phyloP scores from a whole-genome alignment of 805 yeast genomes.

The Saturnispora hagleri region DNA sequence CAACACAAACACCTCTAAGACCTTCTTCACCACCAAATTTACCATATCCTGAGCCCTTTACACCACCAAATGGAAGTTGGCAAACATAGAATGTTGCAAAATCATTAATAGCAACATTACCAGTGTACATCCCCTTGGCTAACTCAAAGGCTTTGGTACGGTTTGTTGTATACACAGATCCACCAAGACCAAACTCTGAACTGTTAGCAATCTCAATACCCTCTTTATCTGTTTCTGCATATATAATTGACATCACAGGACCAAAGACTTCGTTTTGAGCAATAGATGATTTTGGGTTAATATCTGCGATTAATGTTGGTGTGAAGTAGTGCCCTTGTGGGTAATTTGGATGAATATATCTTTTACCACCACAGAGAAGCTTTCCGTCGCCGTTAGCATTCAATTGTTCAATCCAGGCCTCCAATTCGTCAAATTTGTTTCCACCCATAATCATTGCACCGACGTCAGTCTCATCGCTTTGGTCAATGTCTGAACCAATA shows the following conservation, averaged over 20 bases:
- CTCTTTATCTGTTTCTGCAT: constrained; percentile 54
- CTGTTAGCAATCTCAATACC: constrained; percentile 74
- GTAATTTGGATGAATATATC: constrained; percentile 78
- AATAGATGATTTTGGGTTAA: constrained; percentile 64
- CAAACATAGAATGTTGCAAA: constrained; percentile 95
- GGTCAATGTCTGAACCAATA: constrained; percentile 88
- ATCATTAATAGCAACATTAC: constrained; percentile 95
- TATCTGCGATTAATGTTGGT: constrained; percentile 84
- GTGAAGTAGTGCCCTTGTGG: constrained; percentile 92
- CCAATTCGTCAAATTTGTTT: constrained; percentile 60
- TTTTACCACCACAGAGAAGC: constrained; percentile 71
- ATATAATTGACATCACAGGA: constrained; percentile 75
- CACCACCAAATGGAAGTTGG: constrained; percentile 96
- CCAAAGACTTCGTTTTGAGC: constrained; percentile 93
- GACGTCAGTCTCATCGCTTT: constrained; percentile 83
- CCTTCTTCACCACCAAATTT: constrained; percentile 99
- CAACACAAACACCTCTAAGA: constrained; percentile 75
- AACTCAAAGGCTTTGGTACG: constrained; percentile 50
- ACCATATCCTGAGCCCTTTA: constrained; percentile 89
- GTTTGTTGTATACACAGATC: constrained; percentile 74
- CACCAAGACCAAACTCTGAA: constrained; percentile 85
- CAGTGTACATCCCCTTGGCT: constrained; percentile 59
- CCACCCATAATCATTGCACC: constrained; percentile 86
- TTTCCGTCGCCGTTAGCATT: constrained; percentile 67
- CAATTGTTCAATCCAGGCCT: constrained; percentile 61